Conservation (phyloP, 2,329 filamentous ascomycete species). For the Fusarium clavum region DNA sequence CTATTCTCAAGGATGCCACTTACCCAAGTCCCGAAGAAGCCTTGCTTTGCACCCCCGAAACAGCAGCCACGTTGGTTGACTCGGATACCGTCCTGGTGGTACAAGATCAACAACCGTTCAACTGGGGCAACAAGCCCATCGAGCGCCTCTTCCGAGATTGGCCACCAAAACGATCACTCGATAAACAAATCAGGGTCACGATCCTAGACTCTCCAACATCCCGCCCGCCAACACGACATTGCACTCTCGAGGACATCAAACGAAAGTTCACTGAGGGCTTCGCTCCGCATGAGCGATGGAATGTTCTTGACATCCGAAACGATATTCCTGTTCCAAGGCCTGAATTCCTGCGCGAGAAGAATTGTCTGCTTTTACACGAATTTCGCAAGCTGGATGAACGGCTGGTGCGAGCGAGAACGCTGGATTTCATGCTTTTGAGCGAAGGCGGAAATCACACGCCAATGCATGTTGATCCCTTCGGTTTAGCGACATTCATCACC, state of each 20-base stretch:
- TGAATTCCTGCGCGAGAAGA: not conserved
- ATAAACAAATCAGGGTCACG: not conserved
- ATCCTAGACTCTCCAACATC: not conserved
- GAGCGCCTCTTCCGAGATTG: not conserved
- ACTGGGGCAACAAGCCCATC: not conserved
- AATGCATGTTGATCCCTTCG: not conserved
- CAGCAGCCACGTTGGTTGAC: not conserved
- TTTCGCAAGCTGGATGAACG: not conserved
- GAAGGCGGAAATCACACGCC: not conserved
- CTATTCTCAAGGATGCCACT: not conserved
- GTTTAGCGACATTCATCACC: not conserved
- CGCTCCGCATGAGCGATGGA: not conserved
- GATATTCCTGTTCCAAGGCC: not conserved
- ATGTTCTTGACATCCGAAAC: not conserved
- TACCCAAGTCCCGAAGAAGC: not conserved
- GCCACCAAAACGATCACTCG: too few relatives aligned
- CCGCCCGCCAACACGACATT: not conserved
- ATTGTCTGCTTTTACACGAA: not conserved
- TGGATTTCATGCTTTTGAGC: not conserved
- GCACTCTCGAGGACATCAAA: not conserved
- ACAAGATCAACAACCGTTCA: not conserved
- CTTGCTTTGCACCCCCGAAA: not conserved
- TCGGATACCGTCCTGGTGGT: not conserved
- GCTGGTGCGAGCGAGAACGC: not conserved
- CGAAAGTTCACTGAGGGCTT: accelerated